Base-by-base conservation (phyloP, 768 basidiomycete genomes). In the Boletus tomentosulus region DNA sequence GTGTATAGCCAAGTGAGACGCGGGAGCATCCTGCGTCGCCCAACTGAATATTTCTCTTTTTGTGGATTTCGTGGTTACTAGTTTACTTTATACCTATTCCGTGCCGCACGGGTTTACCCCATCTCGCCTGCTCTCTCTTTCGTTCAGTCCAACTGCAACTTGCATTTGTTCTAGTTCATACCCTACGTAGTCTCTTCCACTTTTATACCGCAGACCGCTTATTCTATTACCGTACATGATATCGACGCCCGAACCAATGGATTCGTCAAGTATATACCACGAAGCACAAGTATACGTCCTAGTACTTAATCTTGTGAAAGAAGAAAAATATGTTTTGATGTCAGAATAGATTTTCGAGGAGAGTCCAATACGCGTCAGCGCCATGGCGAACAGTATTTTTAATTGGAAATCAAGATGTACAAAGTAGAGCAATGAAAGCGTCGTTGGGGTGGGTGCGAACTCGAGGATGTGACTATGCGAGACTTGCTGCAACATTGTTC, bases 161-260 rank as follows among this genome's bases (percentile, higher is more conserved):
- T 37, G 46, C 50, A 48, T 50, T 15, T 46, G 39, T 53, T 47
- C 34, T 12, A 28, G 49, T 58, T 38, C 44, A 48, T 52, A 49
- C 37, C 28, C 44, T 41, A 35, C 30, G 55, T 19, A 45, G 41
- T 43, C 25, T 54, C 48, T 31, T 27, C 24, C 46, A 1, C 27
- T 27, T 35, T 25, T 51, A 46, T 63, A 64, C 46, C 43, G 15
- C 55, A 62, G 27, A 55, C 8, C 49, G 31, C 22, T 55, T 55
- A 63, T 15, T 49, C 24, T 57, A 50, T 53, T 57, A 57, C 38
- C 24, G 49, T 60, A 63, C 45, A 52, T 54, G 53, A 59, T 53
- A 52, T 35, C 41, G 41, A 42, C 41, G 22, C 13, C 34, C 12
- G 19, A 33, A 47, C 30, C 12, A 37, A 46, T 50, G 39, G 47